Percentiles rank a stretch among this genome's conserved stretches.
These are phyloP conservation scores for Aspergillus bertholletiae DNA, from an alignment of 495 filamentous ascomycete species.

Conservation along the genomic window DNA sequence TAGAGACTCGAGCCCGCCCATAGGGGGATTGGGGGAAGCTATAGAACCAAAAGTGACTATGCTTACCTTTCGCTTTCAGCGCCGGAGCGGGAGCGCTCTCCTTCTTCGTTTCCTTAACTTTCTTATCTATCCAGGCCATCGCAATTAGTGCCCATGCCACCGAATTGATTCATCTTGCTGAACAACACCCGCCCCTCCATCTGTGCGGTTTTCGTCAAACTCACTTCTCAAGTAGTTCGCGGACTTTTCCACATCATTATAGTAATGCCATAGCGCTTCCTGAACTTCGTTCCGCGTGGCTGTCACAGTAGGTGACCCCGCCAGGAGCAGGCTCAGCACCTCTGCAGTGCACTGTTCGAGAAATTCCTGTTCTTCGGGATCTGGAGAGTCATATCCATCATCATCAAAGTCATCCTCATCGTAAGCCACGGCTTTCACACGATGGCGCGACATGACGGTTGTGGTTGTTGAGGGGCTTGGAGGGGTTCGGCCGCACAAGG, in stretches of 20 bases:
- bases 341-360: constrained; percentile 36
- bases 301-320: constrained; percentile 37
- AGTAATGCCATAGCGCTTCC: constrained; percentile 93
- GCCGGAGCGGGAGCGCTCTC: constrained; percentile 31
- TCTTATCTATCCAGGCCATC: constrained; percentile 32
- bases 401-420: constrained; percentile 43
- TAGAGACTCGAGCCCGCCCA: constrained; percentile 35
- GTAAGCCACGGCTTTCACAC: constrained; percentile 44
- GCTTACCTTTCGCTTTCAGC: constrained; percentile 50
- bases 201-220: neutral
- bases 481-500: neutral
- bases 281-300: constrained; percentile 63
- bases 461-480: neutral
- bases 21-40: constrained; percentile 14
- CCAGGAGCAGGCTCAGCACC: constrained; percentile 35
- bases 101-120: constrained; percentile 36
- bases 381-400: constrained; percentile 40
- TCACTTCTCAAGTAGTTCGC: constrained; percentile 72
- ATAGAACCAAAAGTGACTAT: neutral
- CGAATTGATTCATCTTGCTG: constrained; percentile 29
- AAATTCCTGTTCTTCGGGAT: constrained; percentile 43
- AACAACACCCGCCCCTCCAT: neutral
- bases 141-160: constrained; percentile 16
- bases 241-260: constrained; percentile 84
- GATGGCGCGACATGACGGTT: constrained; percentile 42